Conservation (phyloP, 2,329 filamentous ascomycete species). For the Dactylellina haptotyla region DNA sequence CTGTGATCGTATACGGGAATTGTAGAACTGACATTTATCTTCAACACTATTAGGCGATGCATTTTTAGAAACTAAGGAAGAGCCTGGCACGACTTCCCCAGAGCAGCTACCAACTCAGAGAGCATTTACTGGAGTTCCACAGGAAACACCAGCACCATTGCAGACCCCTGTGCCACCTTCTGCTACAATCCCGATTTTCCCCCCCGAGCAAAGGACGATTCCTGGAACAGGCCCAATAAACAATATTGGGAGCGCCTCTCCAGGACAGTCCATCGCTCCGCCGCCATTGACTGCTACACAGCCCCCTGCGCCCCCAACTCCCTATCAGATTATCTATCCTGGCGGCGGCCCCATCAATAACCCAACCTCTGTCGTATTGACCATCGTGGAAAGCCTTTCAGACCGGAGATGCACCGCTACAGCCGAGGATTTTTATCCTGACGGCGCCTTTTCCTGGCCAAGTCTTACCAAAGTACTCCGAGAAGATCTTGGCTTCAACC, state of each 20-base stretch:
- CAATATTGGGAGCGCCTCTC: constrained; percentile 32
- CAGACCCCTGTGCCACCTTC: constrained; percentile 39
- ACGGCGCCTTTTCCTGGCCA: constrained; percentile 20
- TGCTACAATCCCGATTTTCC: constrained; percentile 33
- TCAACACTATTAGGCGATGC: constrained; percentile 20
- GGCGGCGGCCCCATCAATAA: constrained; percentile 19
- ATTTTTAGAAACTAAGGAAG: constrained; percentile 46
- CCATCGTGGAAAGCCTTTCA: constrained; percentile 30
- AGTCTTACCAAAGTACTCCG: constrained; percentile 34
- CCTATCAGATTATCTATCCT: constrained; percentile 39
- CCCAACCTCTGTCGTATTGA: constrained; percentile 27
- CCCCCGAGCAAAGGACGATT: constrained; percentile 38
- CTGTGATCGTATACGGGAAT: not conserved
- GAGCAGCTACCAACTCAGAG: constrained; percentile 41
- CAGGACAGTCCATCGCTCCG: constrained; percentile 34
- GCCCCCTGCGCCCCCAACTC: constrained; percentile 29
- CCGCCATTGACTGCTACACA: constrained; percentile 23
- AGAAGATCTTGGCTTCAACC: constrained; percentile 39
- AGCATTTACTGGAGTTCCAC: constrained; percentile 31
- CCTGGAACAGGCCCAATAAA: constrained; percentile 40
- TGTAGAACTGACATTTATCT: constrained; percentile 11
- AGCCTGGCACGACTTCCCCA: constrained; percentile 35
- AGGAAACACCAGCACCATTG: constrained; percentile 39
- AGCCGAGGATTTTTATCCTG: constrained; percentile 34
- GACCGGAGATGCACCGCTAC: constrained; percentile 36